phyloP scores from a whole-genome alignment of 176 grass and related monocot species.

The Hordeum vulgare region DNA sequence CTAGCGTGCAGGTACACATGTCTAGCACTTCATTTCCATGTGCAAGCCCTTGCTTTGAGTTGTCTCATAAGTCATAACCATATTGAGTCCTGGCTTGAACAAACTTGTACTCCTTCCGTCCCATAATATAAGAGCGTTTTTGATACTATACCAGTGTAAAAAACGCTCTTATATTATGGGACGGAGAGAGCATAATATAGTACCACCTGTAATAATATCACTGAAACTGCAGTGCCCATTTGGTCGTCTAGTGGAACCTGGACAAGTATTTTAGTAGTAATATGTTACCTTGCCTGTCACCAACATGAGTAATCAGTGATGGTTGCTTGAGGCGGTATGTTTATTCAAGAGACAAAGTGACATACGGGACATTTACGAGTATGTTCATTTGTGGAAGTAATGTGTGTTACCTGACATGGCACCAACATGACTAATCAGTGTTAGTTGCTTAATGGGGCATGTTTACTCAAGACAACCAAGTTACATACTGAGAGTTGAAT shows the following conservation, averaged over 20 bases:
- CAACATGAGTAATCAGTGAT: not conserved
- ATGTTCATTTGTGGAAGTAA: not conserved
- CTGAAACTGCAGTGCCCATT: not conserved
- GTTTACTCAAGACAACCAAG: not conserved
- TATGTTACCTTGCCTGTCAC: not conserved
- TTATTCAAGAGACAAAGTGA: not conserved
- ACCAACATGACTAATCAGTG: not conserved
- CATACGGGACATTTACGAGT: not conserved
- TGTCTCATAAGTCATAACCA: not conserved
- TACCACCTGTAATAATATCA: not conserved
- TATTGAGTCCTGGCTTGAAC: not conserved
- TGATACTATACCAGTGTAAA: too few species aligned
- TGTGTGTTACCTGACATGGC: not conserved
- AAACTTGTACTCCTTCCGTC: too few species aligned
- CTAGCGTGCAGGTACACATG: slow-evolving; percentile 62
- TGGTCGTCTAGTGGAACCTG: not conserved
- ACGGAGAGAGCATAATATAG: too few species aligned
- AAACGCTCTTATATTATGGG: too few species aligned
- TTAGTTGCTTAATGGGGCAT: not conserved
- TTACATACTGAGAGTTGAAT: not conserved
- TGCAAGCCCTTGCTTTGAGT: not conserved
- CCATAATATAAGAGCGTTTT: too few species aligned
- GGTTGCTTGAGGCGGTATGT: not conserved
- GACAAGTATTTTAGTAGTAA: not conserved
- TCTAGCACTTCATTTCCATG: slow-evolving; percentile 10